Percentiles rank a stretch among this genome's conserved stretches.
These are phyloP conservation scores for Gigaspora rosea DNA, from an alignment of 192 early-diverging fungal species.

Conservation along the genomic window DNA sequence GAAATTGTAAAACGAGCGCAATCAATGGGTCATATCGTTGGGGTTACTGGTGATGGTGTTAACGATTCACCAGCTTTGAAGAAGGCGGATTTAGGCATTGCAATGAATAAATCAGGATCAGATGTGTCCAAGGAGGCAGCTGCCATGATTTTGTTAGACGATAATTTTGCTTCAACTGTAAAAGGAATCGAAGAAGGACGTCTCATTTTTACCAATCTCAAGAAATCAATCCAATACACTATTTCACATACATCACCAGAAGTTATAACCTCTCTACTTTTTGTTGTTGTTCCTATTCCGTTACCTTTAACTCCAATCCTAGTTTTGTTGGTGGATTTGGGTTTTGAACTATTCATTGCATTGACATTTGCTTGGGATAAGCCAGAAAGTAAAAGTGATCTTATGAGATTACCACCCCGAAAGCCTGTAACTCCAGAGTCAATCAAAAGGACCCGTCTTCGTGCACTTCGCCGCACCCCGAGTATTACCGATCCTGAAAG, in stretches of 20 bases:
- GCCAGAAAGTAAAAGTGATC: constrained; percentile 68
- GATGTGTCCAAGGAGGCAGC: constrained; percentile 98
- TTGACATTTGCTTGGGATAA: constrained; percentile 92
- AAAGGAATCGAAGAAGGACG: constrained; percentile 93
- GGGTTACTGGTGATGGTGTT: constrained; percentile 96
- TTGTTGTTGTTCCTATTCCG: constrained; percentile 85
- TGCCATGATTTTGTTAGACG: constrained; percentile 95
- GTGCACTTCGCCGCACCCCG: constrained; percentile 49
- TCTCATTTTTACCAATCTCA: constrained; percentile 93
- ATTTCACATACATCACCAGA: constrained; percentile 91
- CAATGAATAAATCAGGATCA: constrained; percentile 94
- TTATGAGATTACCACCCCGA: constrained; percentile 91
- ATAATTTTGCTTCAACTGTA: constrained; percentile 97
- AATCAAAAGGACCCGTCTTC: constrained; percentile 68
- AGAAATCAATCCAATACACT: constrained; percentile 93
- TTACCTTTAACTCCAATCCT: constrained; percentile 78
- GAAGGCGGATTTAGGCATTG: constrained; percentile 96
- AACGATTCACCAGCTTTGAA: constrained; percentile 96
- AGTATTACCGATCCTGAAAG: constrained; percentile 54
- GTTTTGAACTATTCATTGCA: constrained; percentile 88
- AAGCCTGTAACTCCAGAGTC: constrained; percentile 82
- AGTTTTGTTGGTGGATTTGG: constrained; percentile 91
- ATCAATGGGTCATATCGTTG: constrained; percentile 91
- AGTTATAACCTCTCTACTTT: constrained; percentile 84
- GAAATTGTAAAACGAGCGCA: constrained; percentile 95